A percentile compares a stretch with the other conserved stretches of the same genome.
These are phyloP conservation scores for Colletotrichum caudatum DNA, from an alignment of 2,329 filamentous ascomycete species.

Conservation along the genomic window DNA sequence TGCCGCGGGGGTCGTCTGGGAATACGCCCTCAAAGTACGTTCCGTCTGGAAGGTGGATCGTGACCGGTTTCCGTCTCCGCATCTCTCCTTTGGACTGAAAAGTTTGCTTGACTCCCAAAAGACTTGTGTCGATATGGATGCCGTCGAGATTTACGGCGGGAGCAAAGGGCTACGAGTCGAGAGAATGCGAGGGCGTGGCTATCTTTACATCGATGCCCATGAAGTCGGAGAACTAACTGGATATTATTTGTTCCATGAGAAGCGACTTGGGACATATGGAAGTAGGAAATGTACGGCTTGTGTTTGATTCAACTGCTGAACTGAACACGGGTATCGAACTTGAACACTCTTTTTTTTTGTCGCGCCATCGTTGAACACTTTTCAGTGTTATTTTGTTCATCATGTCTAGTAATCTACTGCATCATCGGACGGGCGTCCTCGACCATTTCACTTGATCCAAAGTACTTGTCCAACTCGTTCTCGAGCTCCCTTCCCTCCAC, in stretches of 20 bases:
- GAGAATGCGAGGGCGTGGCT: not conserved
- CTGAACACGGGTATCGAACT: no score
- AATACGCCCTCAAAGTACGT: not conserved
- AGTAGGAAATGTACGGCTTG: no score
- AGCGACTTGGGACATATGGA: no score
- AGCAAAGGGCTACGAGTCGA: not conserved
- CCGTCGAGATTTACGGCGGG: not conserved
- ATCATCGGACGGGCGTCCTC: constrained; percentile 40
- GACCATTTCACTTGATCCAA: constrained; percentile 42
- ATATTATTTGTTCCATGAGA: no score
- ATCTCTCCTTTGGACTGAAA: not conserved
- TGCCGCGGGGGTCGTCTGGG: not conserved
- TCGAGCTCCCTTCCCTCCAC: constrained; percentile 44
- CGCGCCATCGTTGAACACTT: no score
- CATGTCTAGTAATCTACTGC: not conserved
- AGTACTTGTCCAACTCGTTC: constrained; percentile 48
- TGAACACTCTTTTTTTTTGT: no score
- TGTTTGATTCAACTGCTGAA: no score
- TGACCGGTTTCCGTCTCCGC: not conserved
- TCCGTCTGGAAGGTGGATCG: not conserved
- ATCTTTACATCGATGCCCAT: no score
- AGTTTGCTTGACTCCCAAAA: not conserved
- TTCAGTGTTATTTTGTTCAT: not conserved
- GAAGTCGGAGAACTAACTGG: no score
- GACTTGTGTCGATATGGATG: not conserved